Evolutionary conservation across 352 stramenopile species (phyloP).

Genomic region (Plasmopara halstedii): DNA sequence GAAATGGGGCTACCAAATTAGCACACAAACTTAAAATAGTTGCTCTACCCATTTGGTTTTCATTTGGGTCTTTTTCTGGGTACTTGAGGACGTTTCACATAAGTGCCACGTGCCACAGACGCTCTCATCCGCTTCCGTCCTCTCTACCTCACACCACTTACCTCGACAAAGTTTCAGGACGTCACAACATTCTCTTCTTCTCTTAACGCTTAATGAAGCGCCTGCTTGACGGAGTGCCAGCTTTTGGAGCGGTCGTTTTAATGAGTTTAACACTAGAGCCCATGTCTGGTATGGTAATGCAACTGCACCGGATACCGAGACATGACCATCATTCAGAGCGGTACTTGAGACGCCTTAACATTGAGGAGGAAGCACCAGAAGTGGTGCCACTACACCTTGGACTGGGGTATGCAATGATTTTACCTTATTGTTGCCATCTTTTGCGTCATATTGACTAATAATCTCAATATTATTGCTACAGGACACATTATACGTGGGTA

Average conservation of each 20-base stretch:
- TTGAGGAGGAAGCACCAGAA: slow-evolving; percentile 34
- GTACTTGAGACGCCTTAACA: slow-evolving; percentile 37
- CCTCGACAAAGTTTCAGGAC: too few species aligned
- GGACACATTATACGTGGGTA: slow-evolving; percentile 81
- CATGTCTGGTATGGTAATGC: slow-evolving; percentile 22
- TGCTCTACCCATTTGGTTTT: slow-evolving; percentile 13
- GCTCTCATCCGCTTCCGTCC: slow-evolving; percentile 7
- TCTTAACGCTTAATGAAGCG: slow-evolving; percentile 16
- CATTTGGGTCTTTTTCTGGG: not conserved
- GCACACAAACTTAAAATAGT: slow-evolving; percentile 12
- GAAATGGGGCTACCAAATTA: slow-evolving; percentile 16
- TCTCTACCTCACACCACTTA: slow-evolving; percentile 7
- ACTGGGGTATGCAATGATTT: slow-evolving; percentile 41
- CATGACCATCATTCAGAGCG: slow-evolving; percentile 27
- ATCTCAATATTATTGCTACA: slow-evolving; percentile 8
- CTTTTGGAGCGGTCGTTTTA: slow-evolving; percentile 6
- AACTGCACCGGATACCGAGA: slow-evolving; percentile 35
- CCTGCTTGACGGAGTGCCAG: slow-evolving; percentile 9
- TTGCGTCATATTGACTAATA: too few species aligned
- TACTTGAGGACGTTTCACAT: slow-evolving; percentile 6
- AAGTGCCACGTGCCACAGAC: slow-evolving; percentile 25
- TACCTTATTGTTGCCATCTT: not conserved
- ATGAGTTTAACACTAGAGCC: slow-evolving; percentile 2
- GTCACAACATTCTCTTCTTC: too few species aligned
- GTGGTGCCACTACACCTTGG: slow-evolving; percentile 57